Evolutionary conservation across 352 stramenopile genomes (phyloP), one percentile per base, ranked within the genome.

Genomic region (Lagenidium giganteum): DNA sequence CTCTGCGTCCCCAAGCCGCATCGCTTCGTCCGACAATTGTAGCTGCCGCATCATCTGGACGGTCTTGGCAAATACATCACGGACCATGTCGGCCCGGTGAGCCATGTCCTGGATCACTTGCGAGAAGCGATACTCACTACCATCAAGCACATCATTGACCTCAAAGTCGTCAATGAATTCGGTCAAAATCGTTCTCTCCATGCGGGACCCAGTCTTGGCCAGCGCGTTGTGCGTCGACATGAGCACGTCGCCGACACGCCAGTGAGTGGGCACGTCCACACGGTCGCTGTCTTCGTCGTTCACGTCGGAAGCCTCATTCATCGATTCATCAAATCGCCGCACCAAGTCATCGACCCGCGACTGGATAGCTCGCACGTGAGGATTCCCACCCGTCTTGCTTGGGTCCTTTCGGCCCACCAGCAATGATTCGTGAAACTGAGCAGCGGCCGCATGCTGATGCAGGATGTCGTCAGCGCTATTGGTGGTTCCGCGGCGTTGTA

Each of bases 331-430:
- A 41, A 77, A 89, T 4, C 61, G 64, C 9, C 76, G 72, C 35
- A 89, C 63, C 16, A 89, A 56, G n/a, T 85, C 76, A 5, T 64
- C 68, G 24, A 89, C 76, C 21, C 76, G 66, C 12, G 64, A 75
- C 54, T 84, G 76, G 50, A 89, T 89, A 20, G 72, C 76, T 1
- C 60, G 65, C 21, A 86, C 67, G 41, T 86, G 61, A 0, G 72
- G 63, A 23, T 80, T 81, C 1, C 43, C 44, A 16, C 41, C 43
- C 12, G 36, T 35, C 4, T 16, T 27, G 23, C 20, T 48, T 18
- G 22, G 39, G 20, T 26, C 35, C n/a, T n/a, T n/a, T n/a, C n/a
- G n/a, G n/a, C n/a, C n/a, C n/a, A n/a, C n/a, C n/a, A n/a, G n/a
- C n/a, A n/a, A n/a, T n/a, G n/a, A n/a, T n/a, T n/a, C n/a, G n/a